These are phyloP conservation scores for Glycine tomentella DNA, from an alignment of 306 rosid genomes.

Conservation along the genomic window DNA sequence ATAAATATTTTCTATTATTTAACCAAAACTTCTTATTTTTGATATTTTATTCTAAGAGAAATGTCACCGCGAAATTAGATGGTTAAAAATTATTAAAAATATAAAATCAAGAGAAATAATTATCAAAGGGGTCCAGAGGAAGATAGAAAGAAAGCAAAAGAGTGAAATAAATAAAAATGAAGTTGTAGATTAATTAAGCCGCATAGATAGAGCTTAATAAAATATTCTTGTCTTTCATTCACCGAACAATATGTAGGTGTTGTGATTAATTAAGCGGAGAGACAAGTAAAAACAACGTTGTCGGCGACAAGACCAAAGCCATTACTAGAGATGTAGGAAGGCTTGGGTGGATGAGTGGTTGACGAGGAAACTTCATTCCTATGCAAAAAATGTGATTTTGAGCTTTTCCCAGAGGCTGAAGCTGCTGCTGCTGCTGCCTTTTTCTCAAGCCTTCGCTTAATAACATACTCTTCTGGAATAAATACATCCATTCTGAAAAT, in stretches of 20 bases:
- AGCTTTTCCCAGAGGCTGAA: neutral
- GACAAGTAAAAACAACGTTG: constrained; percentile 48
- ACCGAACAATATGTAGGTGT: neutral
- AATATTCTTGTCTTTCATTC: neutral
- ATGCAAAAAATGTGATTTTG: neutral
- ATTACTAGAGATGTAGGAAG: neutral
- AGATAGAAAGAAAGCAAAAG: too few relatives aligned
- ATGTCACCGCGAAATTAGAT: too few relatives aligned
- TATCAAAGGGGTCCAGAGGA: too few relatives aligned
- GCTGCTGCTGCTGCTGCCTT: too few relatives aligned
- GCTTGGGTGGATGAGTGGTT: neutral
- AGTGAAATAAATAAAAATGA: neutral
- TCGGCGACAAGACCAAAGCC: neutral
- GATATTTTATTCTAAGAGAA: too few relatives aligned
- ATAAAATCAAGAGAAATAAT: too few relatives aligned
- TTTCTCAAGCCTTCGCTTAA: neutral
- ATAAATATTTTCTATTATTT: too few relatives aligned
- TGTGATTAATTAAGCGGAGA: constrained; percentile 48
- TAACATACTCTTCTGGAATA: constrained; percentile 65
- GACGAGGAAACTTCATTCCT: neutral
- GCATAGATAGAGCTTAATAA: too few relatives aligned
- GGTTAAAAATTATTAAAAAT: too few relatives aligned
- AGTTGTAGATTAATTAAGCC: neutral
- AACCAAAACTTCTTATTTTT: too few relatives aligned
- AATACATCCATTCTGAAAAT: constrained; percentile 64